Evolutionary conservation across 345 rosid genomes (phyloP), one percentile per base, ranked within the genome.

Genomic region (Psidium friedrichsthalianum): DNA sequence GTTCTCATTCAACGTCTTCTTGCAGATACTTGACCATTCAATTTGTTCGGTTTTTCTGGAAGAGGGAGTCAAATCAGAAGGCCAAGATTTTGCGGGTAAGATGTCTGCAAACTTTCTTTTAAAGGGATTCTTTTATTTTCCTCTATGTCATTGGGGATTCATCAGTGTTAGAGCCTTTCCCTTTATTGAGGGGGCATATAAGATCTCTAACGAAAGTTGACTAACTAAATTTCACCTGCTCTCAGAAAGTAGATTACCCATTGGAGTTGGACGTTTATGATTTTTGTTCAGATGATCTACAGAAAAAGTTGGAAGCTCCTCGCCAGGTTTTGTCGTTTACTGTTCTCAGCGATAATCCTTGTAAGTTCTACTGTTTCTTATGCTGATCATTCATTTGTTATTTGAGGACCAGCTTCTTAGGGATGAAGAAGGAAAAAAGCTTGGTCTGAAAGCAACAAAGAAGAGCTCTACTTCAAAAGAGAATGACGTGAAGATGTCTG

Each of bases 31-130:
- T 95, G 90, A 96, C 99, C n/a, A 91, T 98, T 90, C 99, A 98
- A 91, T 96, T 98, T 91, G 99, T 98, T 82, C 97, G 98, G 2
- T 98, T 98, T 91, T 98, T 98, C 95, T 98, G 99, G 99, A 98
- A 96, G 93, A 93, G 99, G 89, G 99, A 98, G 86, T 94, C 97
- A 74, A 98, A 96, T 92, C 99, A 96, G 91, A 98, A 98, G 89
- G 99, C 99, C 83, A 98, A 98, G 91, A 98, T 98, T 88, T 92
- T 98, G 85, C 91, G 98, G 94, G 99, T 98, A 91, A 53, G 82
- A n/a, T 59, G 57, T 81, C 82, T 84, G 40, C 52, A 40, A 4
- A 20, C 20, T 58, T 15, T 56, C 18, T 12, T 42, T 24, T 56
- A 8, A 8, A 69, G 56, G 22, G 85, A 54, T 64, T 52, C 85